Conservation (phyloP, 345 rosid species). For the Corymbia maculata region DNA sequence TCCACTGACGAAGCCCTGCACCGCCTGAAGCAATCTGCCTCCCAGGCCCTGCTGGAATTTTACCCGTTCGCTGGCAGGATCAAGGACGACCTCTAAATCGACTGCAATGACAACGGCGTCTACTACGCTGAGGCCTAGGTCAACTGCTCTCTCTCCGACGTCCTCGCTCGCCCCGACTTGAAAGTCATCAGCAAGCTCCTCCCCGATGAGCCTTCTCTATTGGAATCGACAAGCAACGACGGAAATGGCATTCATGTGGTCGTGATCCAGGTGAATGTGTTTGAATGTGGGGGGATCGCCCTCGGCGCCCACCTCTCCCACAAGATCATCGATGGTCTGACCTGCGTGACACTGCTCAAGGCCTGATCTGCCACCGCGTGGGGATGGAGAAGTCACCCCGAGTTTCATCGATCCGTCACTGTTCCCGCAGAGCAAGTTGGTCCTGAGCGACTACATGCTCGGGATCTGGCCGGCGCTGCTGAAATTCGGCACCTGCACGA, state of each 20-base stretch:
- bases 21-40: slow-evolving; percentile 1
- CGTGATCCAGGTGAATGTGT: slow-evolving; percentile 8
- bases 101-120: slow-evolving; percentile 14
- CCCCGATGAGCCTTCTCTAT: neutral
- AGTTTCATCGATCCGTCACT: slow-evolving; percentile 15
- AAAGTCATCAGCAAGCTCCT: neutral
- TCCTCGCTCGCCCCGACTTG: slow-evolving; percentile 2
- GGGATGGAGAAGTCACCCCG: slow-evolving; percentile 1
- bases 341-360: slow-evolving; percentile 25
- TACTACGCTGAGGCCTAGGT: slow-evolving; percentile 5
- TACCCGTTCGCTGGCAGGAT: slow-evolving; percentile 15
- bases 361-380: slow-evolving; percentile 24
- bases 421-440: slow-evolving; percentile 9
- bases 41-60: slow-evolving; percentile 8
- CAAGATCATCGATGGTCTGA: slow-evolving; percentile 30
- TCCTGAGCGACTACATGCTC: neutral
- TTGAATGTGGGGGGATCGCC: slow-evolving; percentile 32
- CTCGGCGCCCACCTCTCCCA: slow-evolving; percentile 28
- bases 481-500: neutral
- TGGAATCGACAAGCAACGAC: neutral
- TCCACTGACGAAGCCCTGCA: neutral
- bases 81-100: slow-evolving; percentile 2
- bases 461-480: neutral
- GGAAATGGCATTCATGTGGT: neutral
- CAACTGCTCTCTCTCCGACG: neutral